A percentile compares a stretch with the other conserved stretches of the same genome.
Conservation (phyloP, 495 filamentous ascomycete species). For the Penicillium angulare region DNA sequence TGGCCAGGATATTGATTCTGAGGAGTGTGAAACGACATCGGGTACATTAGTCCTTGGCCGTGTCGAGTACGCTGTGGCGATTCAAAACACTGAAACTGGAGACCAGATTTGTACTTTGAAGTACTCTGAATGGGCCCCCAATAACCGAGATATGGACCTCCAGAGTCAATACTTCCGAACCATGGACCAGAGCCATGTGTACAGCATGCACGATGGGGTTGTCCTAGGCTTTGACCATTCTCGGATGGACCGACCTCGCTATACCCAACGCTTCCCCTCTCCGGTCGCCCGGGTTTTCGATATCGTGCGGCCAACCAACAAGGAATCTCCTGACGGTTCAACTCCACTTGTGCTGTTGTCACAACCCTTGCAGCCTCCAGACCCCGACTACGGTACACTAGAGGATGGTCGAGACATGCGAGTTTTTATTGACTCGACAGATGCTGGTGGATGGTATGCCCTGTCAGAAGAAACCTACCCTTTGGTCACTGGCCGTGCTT, state of each 20-base stretch:
- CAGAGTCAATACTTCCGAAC: conserved; percentile 73
- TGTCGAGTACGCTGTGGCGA: conserved; percentile 83
- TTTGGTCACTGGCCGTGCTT: conserved; percentile 67
- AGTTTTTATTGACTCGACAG: conserved; percentile 85
- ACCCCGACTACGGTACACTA: conserved; percentile 52
- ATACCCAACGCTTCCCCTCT: conserved; percentile 67
- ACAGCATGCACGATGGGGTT: conserved; percentile 81
- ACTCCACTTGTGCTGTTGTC: conserved; percentile 73
- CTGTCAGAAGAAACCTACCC: conserved; percentile 88
- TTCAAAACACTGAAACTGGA: conserved; percentile 71
- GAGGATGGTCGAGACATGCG: conserved; percentile 60
- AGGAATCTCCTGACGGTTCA: conserved; percentile 54
- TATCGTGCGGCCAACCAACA: conserved; percentile 67
- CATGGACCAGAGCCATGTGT: conserved; percentile 86
- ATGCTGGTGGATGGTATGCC: conserved; percentile 87
- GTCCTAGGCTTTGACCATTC: conserved; percentile 77
- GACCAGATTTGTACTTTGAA: conserved; percentile 84
- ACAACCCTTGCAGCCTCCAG: conserved; percentile 72
- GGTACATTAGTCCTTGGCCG: conserved; percentile 76
- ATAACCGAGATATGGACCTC: conserved; percentile 86
- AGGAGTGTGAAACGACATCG: conserved; percentile 69
- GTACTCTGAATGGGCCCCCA: conserved; percentile 94
- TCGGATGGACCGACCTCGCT: conserved; percentile 53
- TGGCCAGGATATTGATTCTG: conserved; percentile 59
- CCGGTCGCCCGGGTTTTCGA: conserved; percentile 93